Evolutionary conservation across 257 asterid genomes (phyloP).

Genomic region (Nicotiana knightiana): DNA sequence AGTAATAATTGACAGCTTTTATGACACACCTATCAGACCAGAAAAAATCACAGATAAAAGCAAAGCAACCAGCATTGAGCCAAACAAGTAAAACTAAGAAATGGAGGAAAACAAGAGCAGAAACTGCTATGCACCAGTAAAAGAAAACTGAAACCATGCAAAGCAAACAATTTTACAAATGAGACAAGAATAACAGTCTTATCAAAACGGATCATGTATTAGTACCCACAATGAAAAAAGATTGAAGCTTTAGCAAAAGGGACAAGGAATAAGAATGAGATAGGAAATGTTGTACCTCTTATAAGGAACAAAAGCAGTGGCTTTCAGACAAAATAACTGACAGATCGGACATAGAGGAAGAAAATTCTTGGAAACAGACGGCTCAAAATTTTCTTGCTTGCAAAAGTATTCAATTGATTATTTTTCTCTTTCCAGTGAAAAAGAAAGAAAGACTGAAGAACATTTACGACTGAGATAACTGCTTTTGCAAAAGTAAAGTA

Average conservation of each 20-base stretch:
- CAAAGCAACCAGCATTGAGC: neutral
- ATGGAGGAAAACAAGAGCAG: neutral
- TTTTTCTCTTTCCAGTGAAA: neutral
- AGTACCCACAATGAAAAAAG: constrained; percentile 5
- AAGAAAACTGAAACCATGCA: neutral
- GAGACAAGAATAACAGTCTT: neutral
- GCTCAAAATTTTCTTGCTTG: neutral
- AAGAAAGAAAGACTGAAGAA: neutral
- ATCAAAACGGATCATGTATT: neutral
- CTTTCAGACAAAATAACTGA: constrained; percentile 41
- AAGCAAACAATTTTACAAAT: neutral
- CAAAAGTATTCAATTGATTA: neutral
- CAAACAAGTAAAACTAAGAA: neutral
- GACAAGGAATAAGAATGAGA: neutral
- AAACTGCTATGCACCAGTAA: neutral
- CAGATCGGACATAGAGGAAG: neutral
- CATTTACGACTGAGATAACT: neutral
- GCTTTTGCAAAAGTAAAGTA: neutral
- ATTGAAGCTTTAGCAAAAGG: neutral
- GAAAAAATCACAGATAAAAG: neutral
- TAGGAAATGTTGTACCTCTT: neutral
- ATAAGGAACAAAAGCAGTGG: constrained; percentile 27
- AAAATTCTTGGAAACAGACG: neutral
- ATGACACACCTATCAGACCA: neutral
- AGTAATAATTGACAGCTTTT: neutral